A percentile compares a stretch with the other conserved stretches of the same genome.
Evolutionary conservation across 257 asterid species (phyloP).

Genomic region (Rauvolfia tetraphylla): DNA sequence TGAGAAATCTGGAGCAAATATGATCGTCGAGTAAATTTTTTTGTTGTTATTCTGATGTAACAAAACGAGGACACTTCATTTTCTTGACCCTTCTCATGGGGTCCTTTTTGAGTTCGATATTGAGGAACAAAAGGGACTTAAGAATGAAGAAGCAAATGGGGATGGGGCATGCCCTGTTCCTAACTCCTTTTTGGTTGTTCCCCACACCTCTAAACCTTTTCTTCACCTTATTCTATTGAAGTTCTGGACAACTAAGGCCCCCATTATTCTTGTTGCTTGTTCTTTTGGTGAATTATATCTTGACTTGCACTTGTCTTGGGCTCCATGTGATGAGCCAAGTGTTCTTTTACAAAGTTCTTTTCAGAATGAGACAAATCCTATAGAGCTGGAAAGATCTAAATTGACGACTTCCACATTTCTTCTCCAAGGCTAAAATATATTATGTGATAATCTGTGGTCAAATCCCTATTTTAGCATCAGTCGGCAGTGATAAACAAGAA

Average conservation of each 20-base stretch:
- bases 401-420: neutral
- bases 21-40: neutral
- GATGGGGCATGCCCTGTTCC: slow-evolving; percentile 24
- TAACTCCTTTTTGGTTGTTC: slow-evolving; percentile 26
- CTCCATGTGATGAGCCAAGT: slow-evolving; percentile 28
- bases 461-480: neutral
- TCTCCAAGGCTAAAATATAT: neutral
- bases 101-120: slow-evolving; percentile 9
- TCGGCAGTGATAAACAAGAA: neutral
- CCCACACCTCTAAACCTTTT: slow-evolving; percentile 13
- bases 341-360: slow-evolving; percentile 14
- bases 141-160: slow-evolving; percentile 20
- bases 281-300: slow-evolving; percentile 28
- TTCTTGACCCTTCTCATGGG: slow-evolving; percentile 4
- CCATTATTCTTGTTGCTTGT: slow-evolving; percentile 33
- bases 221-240: slow-evolving; percentile 19
- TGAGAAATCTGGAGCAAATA: neutral
- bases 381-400: slow-evolving; percentile 28
- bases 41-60: neutral
- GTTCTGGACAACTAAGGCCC: slow-evolving; percentile 28
- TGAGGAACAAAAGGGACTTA: slow-evolving; percentile 24
- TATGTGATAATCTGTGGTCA: neutral
- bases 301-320: slow-evolving; percentile 39
- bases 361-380: slow-evolving; percentile 24
- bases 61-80: no score